These are phyloP conservation scores for Podospora pseudoanserina DNA, from an alignment of 495 filamentous ascomycete genomes.

Conservation along the genomic window DNA sequence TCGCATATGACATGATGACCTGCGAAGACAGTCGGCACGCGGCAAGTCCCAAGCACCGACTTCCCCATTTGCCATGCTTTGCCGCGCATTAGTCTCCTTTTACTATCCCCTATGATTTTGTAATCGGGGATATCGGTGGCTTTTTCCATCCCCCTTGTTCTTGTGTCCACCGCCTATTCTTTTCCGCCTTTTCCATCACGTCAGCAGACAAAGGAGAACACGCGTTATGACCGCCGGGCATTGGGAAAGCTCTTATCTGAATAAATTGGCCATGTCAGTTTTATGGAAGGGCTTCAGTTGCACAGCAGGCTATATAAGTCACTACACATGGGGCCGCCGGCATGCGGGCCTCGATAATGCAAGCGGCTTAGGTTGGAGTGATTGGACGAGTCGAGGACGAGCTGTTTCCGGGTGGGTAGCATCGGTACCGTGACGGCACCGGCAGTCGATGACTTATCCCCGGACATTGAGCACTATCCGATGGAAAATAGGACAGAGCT, in stretches of 20 bases:
- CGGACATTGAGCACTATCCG: neutral
- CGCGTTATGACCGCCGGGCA: neutral
- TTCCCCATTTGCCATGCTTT: neutral
- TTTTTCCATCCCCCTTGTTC: neutral
- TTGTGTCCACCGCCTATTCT: neutral
- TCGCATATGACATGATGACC: neutral
- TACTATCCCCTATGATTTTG: neutral
- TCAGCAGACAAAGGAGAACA: neutral
- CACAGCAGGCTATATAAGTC: neutral
- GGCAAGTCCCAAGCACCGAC: neutral
- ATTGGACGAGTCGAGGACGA: neutral
- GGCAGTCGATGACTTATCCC: neutral
- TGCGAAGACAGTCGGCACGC: neutral
- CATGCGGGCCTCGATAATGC: neutral
- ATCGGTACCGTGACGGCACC: neutral
- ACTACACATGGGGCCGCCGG: neutral
- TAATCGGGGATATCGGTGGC: constrained; percentile 16
- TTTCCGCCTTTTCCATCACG: constrained; percentile 5
- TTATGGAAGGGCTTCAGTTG: neutral
- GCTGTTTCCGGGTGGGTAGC: neutral
- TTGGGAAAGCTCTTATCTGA: neutral
- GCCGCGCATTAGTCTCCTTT: neutral
- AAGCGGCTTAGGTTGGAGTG: neutral
- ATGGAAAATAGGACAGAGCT: neutral
- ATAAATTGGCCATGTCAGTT: neutral